phyloP scores from a whole-genome alignment of 2,329 filamentous ascomycete species.

The Coleophoma crateriformis region DNA sequence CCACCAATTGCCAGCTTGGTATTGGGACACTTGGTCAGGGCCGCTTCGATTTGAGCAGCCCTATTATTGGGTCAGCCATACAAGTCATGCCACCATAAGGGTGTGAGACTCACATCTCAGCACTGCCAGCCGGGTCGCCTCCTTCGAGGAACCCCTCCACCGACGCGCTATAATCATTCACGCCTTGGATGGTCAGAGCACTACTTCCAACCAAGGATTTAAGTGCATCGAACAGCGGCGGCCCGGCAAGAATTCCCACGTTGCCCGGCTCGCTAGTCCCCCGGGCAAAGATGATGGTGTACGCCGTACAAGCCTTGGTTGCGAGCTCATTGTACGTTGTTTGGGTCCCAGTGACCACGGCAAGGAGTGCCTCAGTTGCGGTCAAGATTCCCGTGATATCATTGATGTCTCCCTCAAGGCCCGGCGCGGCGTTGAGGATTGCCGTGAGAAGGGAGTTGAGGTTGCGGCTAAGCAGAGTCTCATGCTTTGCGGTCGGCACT shows the following conservation, averaged over 20 bases:
- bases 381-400: conserved; percentile 14
- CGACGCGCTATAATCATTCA: conserved; percentile 26
- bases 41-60: conserved; percentile 25
- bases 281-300: conserved; percentile 41
- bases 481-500: too few relatives aligned
- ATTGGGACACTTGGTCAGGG: conserved; percentile 28
- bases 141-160: conserved; percentile 18
- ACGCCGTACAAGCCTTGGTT: conserved; percentile 14
- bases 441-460: conserved; percentile 18
- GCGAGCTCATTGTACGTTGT: conserved; percentile 20
- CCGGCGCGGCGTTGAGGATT: conserved; percentile 18
- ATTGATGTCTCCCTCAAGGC: conserved; percentile 12
- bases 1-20: conserved; percentile 34
- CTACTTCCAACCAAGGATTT: conserved; percentile 12
- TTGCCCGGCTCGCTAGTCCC: conserved; percentile 43
- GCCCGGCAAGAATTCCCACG: conserved; percentile 30
- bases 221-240: conserved; percentile 24
- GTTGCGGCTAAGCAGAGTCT: too few relatives aligned
- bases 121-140: conserved; percentile 17
- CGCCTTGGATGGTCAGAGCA: conserved; percentile 22
- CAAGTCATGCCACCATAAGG: background rate
- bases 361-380: conserved; percentile 14
- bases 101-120: conserved; percentile 17
- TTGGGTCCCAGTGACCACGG: conserved; percentile 12
- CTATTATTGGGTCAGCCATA: conserved; percentile 3